These are phyloP conservation scores for Suillus placidus DNA, from an alignment of 768 basidiomycete species.

Conservation along the genomic window DNA sequence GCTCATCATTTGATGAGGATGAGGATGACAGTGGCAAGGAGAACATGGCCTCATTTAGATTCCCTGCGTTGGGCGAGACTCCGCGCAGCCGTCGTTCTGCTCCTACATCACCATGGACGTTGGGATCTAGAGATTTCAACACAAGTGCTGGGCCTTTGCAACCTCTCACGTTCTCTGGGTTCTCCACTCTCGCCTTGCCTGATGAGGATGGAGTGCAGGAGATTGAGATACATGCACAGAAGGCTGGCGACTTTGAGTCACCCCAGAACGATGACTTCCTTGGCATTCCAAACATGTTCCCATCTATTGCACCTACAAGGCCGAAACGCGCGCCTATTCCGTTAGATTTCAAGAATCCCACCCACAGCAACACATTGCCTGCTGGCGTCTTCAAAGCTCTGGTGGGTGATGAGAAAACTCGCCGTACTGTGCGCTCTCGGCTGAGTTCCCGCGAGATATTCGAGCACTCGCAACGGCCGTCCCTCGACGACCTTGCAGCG, in stretches of 20 bases:
- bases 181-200: conserved; percentile 44
- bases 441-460: conserved; percentile 75
- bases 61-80: conserved; percentile 59
- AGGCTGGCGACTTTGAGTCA: conserved; percentile 15
- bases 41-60: conserved; percentile 75
- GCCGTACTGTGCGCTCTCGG: conserved; percentile 73
- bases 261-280: conserved; percentile 17
- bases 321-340: conserved; percentile 76
- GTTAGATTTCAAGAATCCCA: conserved; percentile 71
- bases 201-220: conserved; percentile 17
- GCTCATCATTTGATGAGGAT: conserved; percentile 29
- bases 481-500: conserved; percentile 76
- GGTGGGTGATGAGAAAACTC: conserved; percentile 66
- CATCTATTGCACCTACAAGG: conserved; percentile 28
- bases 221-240: conserved; percentile 15
- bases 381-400: conserved; percentile 86
- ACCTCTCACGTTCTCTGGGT: conserved; percentile 70
- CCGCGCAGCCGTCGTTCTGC: conserved; percentile 52
- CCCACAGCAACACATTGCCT: conserved; percentile 74
- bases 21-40: conserved; percentile 56
- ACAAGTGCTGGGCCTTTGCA: conserved; percentile 28
- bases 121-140: conserved; percentile 27
- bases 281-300: conserved; percentile 14
- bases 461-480: conserved; percentile 67
- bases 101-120: conserved; percentile 41